Evolutionary conservation across 2,329 filamentous ascomycete species (phyloP).

Genomic region (Neonectria ditissima): DNA sequence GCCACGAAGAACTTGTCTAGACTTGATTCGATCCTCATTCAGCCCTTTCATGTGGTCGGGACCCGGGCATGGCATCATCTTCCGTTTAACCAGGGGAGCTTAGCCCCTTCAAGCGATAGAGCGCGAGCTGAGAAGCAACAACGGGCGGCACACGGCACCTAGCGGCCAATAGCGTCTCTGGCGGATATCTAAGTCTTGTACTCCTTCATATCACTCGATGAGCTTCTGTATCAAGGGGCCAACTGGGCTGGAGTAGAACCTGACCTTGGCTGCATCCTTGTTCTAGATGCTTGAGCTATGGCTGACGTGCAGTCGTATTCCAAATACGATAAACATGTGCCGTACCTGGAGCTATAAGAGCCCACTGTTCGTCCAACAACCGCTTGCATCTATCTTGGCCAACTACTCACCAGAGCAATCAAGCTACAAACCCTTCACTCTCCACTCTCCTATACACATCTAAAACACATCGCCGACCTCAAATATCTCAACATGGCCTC

Average conservation of each 20-base stretch:
- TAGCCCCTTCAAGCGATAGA: not conserved
- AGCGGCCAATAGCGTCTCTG: not conserved
- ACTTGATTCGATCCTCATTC: not conserved
- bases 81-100: not conserved
- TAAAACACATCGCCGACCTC: not conserved
- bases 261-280: not conserved
- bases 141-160: not conserved
- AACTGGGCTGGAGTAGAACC: not conserved
- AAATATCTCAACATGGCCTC: slow-evolving; percentile 22
- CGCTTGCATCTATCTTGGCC: not conserved
- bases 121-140: not conserved
- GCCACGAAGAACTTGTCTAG: not conserved
- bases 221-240: not conserved
- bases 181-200: not conserved
- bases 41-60: not conserved
- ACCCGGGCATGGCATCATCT: not conserved
- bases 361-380: not conserved
- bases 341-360: not conserved
- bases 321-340: not conserved
- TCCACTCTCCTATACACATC: not conserved
- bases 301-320: slow-evolving; percentile 5
- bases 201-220: not conserved
- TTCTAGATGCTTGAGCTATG: not conserved
- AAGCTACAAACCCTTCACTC: not conserved
- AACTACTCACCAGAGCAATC: not conserved